These are phyloP conservation scores for Chrysanthemum seticuspe DNA, from an alignment of 129 eudicot genomes.

Conservation along the genomic window DNA sequence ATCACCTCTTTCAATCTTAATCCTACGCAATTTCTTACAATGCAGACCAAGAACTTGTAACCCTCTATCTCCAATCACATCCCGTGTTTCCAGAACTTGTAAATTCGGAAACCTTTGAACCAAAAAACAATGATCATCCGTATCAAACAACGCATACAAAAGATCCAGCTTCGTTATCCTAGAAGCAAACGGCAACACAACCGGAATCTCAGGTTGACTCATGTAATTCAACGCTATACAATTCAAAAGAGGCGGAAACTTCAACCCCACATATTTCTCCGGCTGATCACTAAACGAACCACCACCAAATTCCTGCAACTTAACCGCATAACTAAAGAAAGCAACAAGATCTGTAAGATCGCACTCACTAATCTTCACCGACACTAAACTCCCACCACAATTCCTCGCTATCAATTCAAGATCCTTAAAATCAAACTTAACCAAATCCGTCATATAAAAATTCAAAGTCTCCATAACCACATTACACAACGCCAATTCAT, in stretches of 20 bases:
- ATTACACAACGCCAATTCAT: slow-evolving; percentile 63
- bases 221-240: slow-evolving; percentile 56
- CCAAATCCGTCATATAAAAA: slow-evolving; percentile 72
- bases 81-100: slow-evolving; percentile 76
- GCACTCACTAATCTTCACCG: slow-evolving; percentile 66
- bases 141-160: slow-evolving; percentile 56
- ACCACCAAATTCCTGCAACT: slow-evolving; percentile 75
- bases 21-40: slow-evolving; percentile 63
- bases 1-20: slow-evolving; percentile 79
- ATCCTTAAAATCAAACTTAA: slow-evolving; percentile 41
- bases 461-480: slow-evolving; percentile 54
- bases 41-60: slow-evolving; percentile 49
- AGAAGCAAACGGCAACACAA: slow-evolving; percentile 56
- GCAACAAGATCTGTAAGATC: slow-evolving; percentile 52
- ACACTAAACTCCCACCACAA: slow-evolving; percentile 46
- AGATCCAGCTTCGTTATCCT: slow-evolving; percentile 64
- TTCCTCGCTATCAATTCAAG: slow-evolving; percentile 64
- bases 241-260: slow-evolving; percentile 48
- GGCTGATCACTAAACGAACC: slow-evolving; percentile 46
- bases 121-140: slow-evolving; percentile 61
- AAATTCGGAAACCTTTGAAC: slow-evolving; percentile 70
- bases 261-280: slow-evolving; percentile 42
- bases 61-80: slow-evolving; percentile 73
- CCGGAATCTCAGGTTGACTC: slow-evolving; percentile 49
- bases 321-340: slow-evolving; percentile 47